Evolutionary conservation across 108 stramenopile species (phyloP).

Genomic region (Discostella pseudostelligera): DNA sequence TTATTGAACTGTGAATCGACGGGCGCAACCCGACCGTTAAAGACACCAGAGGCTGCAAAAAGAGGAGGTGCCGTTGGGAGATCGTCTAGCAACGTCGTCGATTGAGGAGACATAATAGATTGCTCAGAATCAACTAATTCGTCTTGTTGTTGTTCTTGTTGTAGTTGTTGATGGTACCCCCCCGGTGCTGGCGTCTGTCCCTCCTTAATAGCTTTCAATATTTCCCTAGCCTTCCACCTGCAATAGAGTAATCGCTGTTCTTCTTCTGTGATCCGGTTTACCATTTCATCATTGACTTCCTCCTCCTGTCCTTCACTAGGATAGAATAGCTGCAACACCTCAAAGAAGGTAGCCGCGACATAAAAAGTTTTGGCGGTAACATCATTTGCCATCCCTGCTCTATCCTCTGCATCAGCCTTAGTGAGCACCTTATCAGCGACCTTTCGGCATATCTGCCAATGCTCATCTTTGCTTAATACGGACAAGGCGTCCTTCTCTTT

Average conservation of each 20-base stretch:
- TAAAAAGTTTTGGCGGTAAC: constrained; percentile 90
- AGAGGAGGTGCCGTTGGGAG: constrained; percentile 24
- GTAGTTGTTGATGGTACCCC: constrained; percentile 67
- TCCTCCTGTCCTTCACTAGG: constrained; percentile 16
- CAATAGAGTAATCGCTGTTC: constrained; percentile 68
- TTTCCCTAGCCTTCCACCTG: constrained; percentile 95
- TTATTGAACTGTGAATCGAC: constrained; percentile 16
- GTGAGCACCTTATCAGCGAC: constrained; percentile 83
- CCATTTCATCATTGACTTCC: constrained; percentile 27
- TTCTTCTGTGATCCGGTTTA: constrained; percentile 45
- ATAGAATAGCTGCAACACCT: constrained; percentile 89
- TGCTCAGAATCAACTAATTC: constrained; percentile 28
- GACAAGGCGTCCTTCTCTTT: constrained; percentile 73
- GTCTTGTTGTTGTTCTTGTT: too few species aligned
- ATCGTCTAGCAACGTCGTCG: neutral
- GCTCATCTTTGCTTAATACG: constrained; percentile 67
- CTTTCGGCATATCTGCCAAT: constrained; percentile 67
- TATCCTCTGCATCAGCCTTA: constrained; percentile 86
- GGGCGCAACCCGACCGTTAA: constrained; percentile 1
- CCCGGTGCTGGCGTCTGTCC: constrained; percentile 79
- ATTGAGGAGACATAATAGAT: too few species aligned
- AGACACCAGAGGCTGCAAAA: constrained; percentile 22
- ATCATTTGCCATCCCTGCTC: constrained; percentile 69
- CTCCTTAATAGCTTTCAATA: constrained; percentile 90
- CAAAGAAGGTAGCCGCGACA: constrained; percentile 86